Evolutionary conservation across 108 stramenopile species (phyloP).

Genomic region (Fragilariopsis cylindrus): DNA sequence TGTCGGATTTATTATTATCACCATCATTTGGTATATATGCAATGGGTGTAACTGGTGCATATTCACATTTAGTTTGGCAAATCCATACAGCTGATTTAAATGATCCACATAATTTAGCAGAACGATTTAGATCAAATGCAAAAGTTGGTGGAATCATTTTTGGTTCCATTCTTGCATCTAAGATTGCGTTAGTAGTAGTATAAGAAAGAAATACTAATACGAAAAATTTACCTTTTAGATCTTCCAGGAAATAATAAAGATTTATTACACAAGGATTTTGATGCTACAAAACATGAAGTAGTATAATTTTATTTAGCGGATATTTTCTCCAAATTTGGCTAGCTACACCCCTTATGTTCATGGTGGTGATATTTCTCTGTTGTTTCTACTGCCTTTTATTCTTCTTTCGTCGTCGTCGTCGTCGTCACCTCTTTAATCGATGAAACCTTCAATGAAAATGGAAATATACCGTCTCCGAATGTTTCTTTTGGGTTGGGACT

Average conservation of each 20-base stretch:
- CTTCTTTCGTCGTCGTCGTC: no score
- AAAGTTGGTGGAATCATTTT: slow-evolving; percentile 74
- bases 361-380: no score
- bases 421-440: slow-evolving; percentile 42
- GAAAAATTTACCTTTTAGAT: no score
- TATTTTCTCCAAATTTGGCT: no score
- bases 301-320: no score
- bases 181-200: background rate
- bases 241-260: no score
- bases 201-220: no score
- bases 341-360: no score
- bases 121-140: slow-evolving; percentile 83
- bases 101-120: slow-evolving; percentile 74
- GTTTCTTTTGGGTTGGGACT: slow-evolving; percentile 65
- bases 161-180: slow-evolving; percentile 61
- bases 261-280: no score
- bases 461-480: slow-evolving; percentile 70
- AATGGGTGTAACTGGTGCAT: slow-evolving; percentile 58
- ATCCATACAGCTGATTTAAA: slow-evolving; percentile 79
- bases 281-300: no score
- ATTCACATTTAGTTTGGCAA: slow-evolving; percentile 86
- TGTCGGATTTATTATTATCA: slow-evolving; percentile 7
- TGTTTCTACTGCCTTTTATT: no score
- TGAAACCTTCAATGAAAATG: slow-evolving; percentile 55
- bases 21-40: slow-evolving; percentile 47